Evolutionary conservation across 192 early-diverging fungal genomes (phyloP).

Genomic region (Linnemannia hyalina): DNA sequence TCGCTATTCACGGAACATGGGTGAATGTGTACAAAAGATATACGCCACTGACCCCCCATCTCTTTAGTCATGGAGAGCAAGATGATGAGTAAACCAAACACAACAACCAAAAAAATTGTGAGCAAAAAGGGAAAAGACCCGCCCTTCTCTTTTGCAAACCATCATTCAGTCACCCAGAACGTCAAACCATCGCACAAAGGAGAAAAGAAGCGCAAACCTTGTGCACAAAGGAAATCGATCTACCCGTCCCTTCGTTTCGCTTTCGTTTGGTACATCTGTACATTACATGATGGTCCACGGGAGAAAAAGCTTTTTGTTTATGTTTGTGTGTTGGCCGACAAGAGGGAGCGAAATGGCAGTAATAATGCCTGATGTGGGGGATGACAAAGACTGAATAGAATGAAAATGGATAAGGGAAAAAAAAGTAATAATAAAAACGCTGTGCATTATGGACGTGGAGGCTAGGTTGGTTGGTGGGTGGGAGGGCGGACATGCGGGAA

Average conservation of each 20-base stretch:
- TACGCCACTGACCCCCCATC: no score
- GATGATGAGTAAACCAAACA: no score
- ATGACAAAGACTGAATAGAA: slow-evolving; percentile 1
- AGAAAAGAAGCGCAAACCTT: background rate
- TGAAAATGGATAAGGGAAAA: background rate
- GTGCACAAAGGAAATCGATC: background rate
- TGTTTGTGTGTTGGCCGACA: background rate
- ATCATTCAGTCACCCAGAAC: no score
- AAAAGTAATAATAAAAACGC: background rate
- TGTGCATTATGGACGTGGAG: no score
- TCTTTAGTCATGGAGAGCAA: no score
- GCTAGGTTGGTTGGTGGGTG: no score
- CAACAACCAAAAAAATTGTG: no score
- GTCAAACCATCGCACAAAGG: background rate
- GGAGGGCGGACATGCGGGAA: background rate
- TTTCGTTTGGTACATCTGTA: slow-evolving; percentile 2
- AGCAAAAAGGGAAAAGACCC: no score
- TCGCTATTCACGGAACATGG: background rate
- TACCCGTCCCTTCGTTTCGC: background rate
- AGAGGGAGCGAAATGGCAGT: background rate
- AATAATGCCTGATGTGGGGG: background rate
- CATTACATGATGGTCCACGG: background rate
- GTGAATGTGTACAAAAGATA: no score
- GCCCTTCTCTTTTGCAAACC: no score
- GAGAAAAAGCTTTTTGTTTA: background rate